A percentile compares a stretch with the other conserved stretches of the same genome.
Conservation (phyloP, 2,329 filamentous ascomycete genomes). For the Coniochaeta pulveracea region DNA sequence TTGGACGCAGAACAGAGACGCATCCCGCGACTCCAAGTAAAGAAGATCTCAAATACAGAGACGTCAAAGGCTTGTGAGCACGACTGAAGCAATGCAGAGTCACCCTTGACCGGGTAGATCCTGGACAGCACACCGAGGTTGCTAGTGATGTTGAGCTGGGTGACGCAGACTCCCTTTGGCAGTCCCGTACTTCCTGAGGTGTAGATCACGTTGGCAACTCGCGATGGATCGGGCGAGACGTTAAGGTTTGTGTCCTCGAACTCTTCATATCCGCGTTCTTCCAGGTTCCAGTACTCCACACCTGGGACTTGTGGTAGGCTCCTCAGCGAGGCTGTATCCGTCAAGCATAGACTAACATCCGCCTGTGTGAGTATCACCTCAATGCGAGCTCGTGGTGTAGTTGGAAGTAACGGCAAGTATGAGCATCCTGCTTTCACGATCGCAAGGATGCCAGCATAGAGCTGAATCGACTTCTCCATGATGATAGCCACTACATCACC, state of each 20-base stretch:
- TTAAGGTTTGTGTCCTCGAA: slow-evolving; percentile 25
- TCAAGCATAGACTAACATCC: slow-evolving; percentile 31
- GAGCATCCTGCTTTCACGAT: slow-evolving; percentile 64
- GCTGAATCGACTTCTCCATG: slow-evolving; percentile 62
- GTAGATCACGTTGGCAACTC: slow-evolving; percentile 67
- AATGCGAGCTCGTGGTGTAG: slow-evolving; percentile 52
- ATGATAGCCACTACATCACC: slow-evolving; percentile 59
- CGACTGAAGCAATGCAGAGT: slow-evolving; percentile 62
- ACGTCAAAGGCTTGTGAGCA: slow-evolving; percentile 82
- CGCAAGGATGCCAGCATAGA: slow-evolving; percentile 67
- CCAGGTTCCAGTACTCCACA: slow-evolving; percentile 22
- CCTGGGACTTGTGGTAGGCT: slow-evolving; percentile 8
- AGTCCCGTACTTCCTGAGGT: slow-evolving; percentile 74
- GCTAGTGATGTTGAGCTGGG: slow-evolving; percentile 63
- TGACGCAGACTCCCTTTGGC: slow-evolving; percentile 72
- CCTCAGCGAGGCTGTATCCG: slow-evolving; percentile 19
- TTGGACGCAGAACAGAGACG: slow-evolving; percentile 67
- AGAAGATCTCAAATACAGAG: slow-evolving; percentile 86
- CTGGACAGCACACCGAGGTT: slow-evolving; percentile 58
- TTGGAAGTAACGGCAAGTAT: slow-evolving; percentile 69
- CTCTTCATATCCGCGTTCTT: slow-evolving; percentile 8
- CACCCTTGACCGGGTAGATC: slow-evolving; percentile 47
- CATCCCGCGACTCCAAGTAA: slow-evolving; percentile 68
- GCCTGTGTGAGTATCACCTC: slow-evolving; percentile 52
- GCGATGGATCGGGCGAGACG: slow-evolving; percentile 27